Percentiles rank a stretch among this genome's conserved stretches.
Conservation (phyloP, 257 asterid genomes). For the Nicotiana tabacum region DNA sequence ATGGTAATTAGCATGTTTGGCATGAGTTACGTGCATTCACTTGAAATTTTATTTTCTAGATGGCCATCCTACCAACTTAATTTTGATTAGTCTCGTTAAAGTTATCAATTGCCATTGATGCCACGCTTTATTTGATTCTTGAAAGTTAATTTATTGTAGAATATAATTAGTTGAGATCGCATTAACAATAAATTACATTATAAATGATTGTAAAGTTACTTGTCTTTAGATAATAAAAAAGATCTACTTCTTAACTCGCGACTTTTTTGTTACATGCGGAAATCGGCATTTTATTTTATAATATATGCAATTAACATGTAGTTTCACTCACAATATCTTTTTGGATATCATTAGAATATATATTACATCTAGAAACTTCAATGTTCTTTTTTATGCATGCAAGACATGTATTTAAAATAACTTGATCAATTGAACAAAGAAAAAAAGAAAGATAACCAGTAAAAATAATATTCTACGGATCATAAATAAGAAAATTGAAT, state of each 20-base stretch:
- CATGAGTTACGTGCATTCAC: conserved; percentile 18
- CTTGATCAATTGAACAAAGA: not conserved
- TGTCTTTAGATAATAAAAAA: not conserved
- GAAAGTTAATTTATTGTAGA: not conserved
- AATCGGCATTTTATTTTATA: not conserved
- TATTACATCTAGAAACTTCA: not conserved
- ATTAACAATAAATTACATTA: not conserved
- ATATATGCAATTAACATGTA: not conserved
- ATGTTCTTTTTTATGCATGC: not conserved
- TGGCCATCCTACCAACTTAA: conserved; percentile 26
- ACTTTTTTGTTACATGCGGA: not conserved
- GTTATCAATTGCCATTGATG: not conserved
- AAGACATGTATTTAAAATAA: too few relatives aligned
- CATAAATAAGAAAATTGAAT: too few relatives aligned
- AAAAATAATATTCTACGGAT: too few relatives aligned
- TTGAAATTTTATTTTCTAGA: conserved; percentile 9
- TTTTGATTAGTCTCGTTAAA: not conserved
- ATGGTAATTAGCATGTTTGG: conserved; percentile 21
- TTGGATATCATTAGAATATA: not conserved
- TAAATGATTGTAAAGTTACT: conserved; percentile 6
- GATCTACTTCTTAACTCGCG: not conserved
- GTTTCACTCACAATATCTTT: not conserved
- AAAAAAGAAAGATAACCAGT: too few relatives aligned
- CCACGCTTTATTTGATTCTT: conserved; percentile 21
- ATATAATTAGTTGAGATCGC: conserved; percentile 7